phyloP scores from a whole-genome alignment of 352 stramenopile genomes.

The Globisporangium nunn region DNA sequence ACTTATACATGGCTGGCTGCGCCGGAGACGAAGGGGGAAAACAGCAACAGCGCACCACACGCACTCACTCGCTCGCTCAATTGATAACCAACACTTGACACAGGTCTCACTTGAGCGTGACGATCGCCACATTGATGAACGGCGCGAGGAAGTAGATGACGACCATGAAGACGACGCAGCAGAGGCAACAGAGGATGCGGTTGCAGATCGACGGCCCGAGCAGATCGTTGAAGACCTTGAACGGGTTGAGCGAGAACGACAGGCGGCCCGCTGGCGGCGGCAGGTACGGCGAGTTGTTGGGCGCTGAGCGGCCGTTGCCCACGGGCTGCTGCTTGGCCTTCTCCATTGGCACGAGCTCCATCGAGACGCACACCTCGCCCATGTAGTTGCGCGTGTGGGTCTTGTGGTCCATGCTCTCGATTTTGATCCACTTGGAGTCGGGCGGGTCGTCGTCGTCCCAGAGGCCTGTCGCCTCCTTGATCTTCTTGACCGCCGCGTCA shows the following conservation, averaged over 20 bases:
- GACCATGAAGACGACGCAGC: conserved; percentile 81
- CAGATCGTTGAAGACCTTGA: conserved; percentile 85
- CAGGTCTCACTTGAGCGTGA: conserved; percentile 37
- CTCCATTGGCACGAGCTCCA: conserved; percentile 85
- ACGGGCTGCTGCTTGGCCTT: conserved; percentile 71
- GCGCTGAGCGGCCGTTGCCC: conserved; percentile 79
- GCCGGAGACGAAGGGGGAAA: too few relatives aligned
- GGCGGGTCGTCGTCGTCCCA: conserved; percentile 79
- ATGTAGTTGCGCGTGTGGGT: conserved; percentile 76
- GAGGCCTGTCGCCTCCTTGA: conserved; percentile 75
- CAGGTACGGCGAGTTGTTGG: conserved; percentile 91
- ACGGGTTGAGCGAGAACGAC: conserved; percentile 89
- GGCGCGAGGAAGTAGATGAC: conserved; percentile 82
- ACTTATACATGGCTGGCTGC: too few relatives aligned
- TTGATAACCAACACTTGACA: too few relatives aligned
- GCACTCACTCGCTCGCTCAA: background rate
- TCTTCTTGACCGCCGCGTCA: conserved; percentile 73
- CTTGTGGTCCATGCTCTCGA: conserved; percentile 77
- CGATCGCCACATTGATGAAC: conserved; percentile 80
- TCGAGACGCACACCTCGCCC: conserved; percentile 83
- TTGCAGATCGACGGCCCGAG: conserved; percentile 85
- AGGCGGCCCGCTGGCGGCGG: conserved; percentile 85
- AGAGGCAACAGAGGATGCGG: conserved; percentile 78
- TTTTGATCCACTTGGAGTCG: conserved; percentile 81
- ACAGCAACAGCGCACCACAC: background rate